phyloP scores from a whole-genome alignment of 805 yeast genomes.

The Sungouiozyma ichnusensis region DNA sequence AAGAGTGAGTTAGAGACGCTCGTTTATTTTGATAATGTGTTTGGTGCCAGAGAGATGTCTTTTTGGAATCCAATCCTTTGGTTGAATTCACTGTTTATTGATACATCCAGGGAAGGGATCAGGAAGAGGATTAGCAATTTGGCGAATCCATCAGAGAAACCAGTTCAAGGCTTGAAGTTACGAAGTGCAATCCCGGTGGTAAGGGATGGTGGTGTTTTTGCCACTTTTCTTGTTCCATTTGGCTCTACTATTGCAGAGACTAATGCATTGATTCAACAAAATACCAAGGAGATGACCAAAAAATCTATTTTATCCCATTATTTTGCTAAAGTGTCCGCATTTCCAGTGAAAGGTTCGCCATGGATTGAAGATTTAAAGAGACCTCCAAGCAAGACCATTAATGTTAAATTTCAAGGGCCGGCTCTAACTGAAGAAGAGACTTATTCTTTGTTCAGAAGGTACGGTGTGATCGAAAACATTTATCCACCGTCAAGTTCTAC shows the following conservation, averaged over 20 bases:
- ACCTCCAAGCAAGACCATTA: slow-evolving; percentile 52
- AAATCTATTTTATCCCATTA: slow-evolving; percentile 29
- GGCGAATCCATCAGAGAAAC: slow-evolving; percentile 30
- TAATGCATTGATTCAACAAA: slow-evolving; percentile 40
- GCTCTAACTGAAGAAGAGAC: slow-evolving; percentile 68
- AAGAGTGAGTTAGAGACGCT: slow-evolving; percentile 41
- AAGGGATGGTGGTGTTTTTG: slow-evolving; percentile 93
- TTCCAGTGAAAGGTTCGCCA: slow-evolving; percentile 81
- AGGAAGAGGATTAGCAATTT: slow-evolving; percentile 31
- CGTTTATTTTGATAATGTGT: slow-evolving; percentile 46
- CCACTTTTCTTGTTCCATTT: slow-evolving; percentile 55
- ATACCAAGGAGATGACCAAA: slow-evolving; percentile 33
- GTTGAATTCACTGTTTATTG: slow-evolving; percentile 30
- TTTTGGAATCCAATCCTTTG: slow-evolving; percentile 39
- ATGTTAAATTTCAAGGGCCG: slow-evolving; percentile 67
- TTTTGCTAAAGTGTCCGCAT: slow-evolving; percentile 44
- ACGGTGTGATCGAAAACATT: slow-evolving; percentile 75
- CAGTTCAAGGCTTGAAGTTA: slow-evolving; percentile 37
- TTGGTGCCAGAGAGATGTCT: slow-evolving; percentile 34
- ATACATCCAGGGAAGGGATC: slow-evolving; percentile 31
- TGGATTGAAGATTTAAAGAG: slow-evolving; percentile 92
- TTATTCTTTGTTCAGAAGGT: slow-evolving; percentile 73
- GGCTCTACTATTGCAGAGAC: slow-evolving; percentile 40
- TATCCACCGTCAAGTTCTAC: slow-evolving; percentile 40
- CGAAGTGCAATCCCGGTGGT: slow-evolving; percentile 56